Conservation (phyloP, 176 grass and related monocot species). For the Musa beccarii region DNA sequence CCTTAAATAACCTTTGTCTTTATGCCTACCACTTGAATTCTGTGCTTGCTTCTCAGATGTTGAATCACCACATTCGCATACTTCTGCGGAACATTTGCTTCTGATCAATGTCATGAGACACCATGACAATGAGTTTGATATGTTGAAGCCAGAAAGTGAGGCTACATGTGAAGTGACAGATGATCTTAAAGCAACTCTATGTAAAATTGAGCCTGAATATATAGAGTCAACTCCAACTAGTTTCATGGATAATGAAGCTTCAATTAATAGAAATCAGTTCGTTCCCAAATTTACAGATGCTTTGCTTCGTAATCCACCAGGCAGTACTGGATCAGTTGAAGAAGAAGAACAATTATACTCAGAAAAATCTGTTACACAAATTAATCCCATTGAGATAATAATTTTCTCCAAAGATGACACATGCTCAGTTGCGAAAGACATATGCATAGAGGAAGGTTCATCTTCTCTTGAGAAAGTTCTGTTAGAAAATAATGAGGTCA, state of each 20-base stretch:
- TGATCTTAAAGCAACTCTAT: background rate
- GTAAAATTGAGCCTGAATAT: background rate
- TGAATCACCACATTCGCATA: background rate
- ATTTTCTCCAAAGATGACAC: background rate
- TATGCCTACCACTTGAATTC: background rate
- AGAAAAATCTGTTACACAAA: slow-evolving; percentile 8
- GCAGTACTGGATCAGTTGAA: background rate
- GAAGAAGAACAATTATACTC: background rate
- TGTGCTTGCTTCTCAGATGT: slow-evolving; percentile 2
- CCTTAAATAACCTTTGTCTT: background rate
- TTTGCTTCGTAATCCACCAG: background rate
- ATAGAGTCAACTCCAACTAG: background rate
- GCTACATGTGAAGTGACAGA: background rate
- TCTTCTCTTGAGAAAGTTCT: background rate
- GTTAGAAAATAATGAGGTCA: background rate
- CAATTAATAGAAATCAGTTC: background rate
- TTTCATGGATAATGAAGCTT: background rate
- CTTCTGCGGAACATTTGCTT: background rate
- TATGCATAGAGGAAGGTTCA: slow-evolving; percentile 12
- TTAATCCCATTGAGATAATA: background rate
- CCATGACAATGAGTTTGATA: background rate
- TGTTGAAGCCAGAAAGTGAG: background rate
- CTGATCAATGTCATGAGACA: slow-evolving; percentile 4
- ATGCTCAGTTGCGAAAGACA: slow-evolving; percentile 8
- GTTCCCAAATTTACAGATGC: background rate